A percentile compares a stretch with the other conserved stretches of the same genome.
phyloP scores from a whole-genome alignment of 345 rosid species.

The Sonneratia caseolaris region DNA sequence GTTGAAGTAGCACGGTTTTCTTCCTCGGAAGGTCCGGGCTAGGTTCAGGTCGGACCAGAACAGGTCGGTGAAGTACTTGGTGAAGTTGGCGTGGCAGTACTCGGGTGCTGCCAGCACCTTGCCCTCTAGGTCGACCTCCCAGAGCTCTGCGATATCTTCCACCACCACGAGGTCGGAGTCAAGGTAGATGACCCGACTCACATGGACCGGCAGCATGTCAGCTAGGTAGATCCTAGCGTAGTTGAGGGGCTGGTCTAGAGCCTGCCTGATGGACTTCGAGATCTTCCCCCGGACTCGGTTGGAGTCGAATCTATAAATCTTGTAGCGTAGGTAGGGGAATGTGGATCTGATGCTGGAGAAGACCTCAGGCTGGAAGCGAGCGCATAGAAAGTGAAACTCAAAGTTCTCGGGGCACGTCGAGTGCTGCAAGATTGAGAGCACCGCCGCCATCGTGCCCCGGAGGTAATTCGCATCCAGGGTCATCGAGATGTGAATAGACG shows the following conservation, averaged over 20 bases:
- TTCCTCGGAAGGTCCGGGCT: conserved; percentile 22
- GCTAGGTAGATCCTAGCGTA: conserved; percentile 43
- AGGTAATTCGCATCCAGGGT: conserved; percentile 45
- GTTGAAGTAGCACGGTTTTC: conserved; percentile 34
- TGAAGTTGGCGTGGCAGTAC: conserved; percentile 38
- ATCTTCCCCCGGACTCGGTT: conserved; percentile 34
- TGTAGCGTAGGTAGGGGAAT: conserved; percentile 35
- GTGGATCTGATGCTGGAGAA: conserved; percentile 25
- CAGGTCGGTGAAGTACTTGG: conserved; percentile 27
- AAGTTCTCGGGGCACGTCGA: conserved; percentile 39
- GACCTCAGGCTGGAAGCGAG: conserved; percentile 21
- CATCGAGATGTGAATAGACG: conserved; percentile 37
- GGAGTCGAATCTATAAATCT: conserved; percentile 27
- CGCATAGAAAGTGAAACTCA: conserved; percentile 30
- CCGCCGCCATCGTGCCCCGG: conserved; percentile 43
- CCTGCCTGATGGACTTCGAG: conserved; percentile 11
- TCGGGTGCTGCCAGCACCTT: conserved; percentile 40
- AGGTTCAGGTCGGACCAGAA: conserved; percentile 28
- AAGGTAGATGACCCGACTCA: conserved; percentile 30
- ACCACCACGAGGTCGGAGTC: conserved; percentile 43
- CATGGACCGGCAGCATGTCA: conserved; percentile 20
- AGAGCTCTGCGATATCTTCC: conserved; percentile 31
- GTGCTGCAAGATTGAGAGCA: conserved; percentile 33
- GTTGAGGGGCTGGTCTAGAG: conserved; percentile 42
- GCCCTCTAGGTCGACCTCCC: conserved; percentile 35